These are phyloP conservation scores for Ophiocordyceps australis DNA, from an alignment of 2,329 filamentous ascomycete species.

Conservation along the genomic window DNA sequence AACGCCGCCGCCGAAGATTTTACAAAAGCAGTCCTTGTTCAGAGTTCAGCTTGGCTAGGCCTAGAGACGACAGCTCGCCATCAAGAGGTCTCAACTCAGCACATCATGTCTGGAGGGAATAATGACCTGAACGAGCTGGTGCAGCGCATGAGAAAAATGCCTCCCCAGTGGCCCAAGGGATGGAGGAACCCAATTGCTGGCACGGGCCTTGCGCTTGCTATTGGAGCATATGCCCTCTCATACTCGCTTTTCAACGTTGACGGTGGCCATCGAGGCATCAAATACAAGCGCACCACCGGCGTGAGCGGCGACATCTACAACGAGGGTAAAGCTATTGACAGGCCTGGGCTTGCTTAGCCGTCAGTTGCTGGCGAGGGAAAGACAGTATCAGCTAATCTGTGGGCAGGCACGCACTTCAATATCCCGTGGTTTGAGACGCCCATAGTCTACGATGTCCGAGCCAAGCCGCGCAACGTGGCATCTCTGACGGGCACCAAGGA, in stretches of 20 bases:
- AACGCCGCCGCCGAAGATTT: too few species aligned
- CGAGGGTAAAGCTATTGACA: conserved; percentile 48
- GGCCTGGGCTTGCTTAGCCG: conserved; percentile 76
- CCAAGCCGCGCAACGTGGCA: conserved; percentile 89
- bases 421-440: conserved; percentile 97
- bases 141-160: too few species aligned
- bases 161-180: too few species aligned
- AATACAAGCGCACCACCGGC: conserved; percentile 83
- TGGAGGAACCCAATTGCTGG: too few species aligned
- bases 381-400: conserved; percentile 3
- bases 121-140: too few species aligned
- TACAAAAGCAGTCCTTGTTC: too few species aligned
- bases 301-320: conserved; percentile 91
- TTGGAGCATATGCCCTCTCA: conserved; percentile 31
- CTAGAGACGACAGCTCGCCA: too few species aligned
- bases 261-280: conserved; percentile 96
- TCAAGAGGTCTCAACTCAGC: too few species aligned
- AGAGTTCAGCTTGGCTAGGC: too few species aligned
- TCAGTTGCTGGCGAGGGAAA: conserved; percentile 42
- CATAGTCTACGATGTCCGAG: conserved; percentile 92
- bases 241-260: conserved; percentile 69
- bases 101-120: too few species aligned
- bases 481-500: conserved; percentile 98
- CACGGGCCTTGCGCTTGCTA: conserved; percentile 26
- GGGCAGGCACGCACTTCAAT: conserved; percentile 53